These are phyloP conservation scores for Magnaporthiopsis incrustans DNA, from an alignment of 2,329 filamentous ascomycete species.

Conservation along the genomic window DNA sequence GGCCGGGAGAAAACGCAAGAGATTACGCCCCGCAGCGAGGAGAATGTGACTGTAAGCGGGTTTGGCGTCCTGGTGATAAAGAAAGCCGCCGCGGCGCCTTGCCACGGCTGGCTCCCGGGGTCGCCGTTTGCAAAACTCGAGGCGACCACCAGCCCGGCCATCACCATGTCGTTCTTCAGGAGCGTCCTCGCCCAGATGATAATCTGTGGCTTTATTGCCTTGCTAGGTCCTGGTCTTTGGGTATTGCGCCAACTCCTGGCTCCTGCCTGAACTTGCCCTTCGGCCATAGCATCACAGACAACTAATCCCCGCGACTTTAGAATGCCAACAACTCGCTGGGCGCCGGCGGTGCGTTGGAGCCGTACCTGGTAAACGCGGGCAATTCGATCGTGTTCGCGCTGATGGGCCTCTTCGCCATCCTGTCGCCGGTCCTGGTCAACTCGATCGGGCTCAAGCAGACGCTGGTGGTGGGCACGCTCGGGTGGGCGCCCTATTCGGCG, in stretches of 20 bases:
- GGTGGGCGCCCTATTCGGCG: constrained; percentile 57
- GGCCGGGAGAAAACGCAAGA: neutral
- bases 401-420: constrained; percentile 7
- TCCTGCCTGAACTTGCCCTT: no score
- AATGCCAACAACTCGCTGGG: constrained; percentile 63
- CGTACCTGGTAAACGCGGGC: constrained; percentile 6
- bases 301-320: no score
- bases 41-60: neutral
- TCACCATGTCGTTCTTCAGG: constrained; percentile 3
- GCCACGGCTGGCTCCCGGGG: neutral
- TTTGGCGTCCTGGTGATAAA: neutral
- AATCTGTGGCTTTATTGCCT: constrained; percentile 5
- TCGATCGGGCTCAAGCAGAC: constrained; percentile 65
- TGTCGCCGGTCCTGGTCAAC: constrained; percentile 38
- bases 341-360: constrained; percentile 54
- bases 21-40: no score
- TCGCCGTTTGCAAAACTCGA: neutral
- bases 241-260: neutral
- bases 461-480: constrained; percentile 27
- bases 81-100: no score
- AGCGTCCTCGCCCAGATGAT: constrained; percentile 8
- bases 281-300: no score
- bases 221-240: constrained; percentile 5
- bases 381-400: constrained; percentile 10
- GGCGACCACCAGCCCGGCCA: neutral